A percentile compares a stretch with the other conserved stretches of the same genome.
These are phyloP conservation scores for Trifolium pratense DNA, from an alignment of 306 rosid species.

Conservation along the genomic window DNA sequence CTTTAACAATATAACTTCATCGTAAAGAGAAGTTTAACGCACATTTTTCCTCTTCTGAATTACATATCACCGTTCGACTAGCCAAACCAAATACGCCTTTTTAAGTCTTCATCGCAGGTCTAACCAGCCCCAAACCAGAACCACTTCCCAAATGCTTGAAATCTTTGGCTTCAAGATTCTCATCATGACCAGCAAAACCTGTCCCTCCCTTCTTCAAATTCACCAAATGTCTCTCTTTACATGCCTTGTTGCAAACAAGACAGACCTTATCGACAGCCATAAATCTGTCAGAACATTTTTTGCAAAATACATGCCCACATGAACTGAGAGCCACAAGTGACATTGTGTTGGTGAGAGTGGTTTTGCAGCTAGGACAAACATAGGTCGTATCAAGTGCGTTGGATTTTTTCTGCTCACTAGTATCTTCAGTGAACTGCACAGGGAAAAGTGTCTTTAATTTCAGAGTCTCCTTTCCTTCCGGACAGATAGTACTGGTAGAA, in stretches of 20 bases:
- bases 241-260: conserved; percentile 83
- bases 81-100: conserved; percentile 18
- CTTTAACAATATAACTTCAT: conserved; percentile 25
- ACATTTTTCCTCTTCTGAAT: conserved; percentile 22
- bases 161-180: conserved; percentile 88
- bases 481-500: conserved; percentile 72
- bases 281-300: conserved; percentile 91
- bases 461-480: conserved; percentile 88
- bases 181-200: conserved; percentile 85
- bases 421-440: conserved; percentile 79
- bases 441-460: conserved; percentile 88
- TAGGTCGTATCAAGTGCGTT: conserved; percentile 64
- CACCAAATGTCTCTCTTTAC: conserved; percentile 83
- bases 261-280: conserved; percentile 90
- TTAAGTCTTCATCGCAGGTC: conserved; percentile 88
- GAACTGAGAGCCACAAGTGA: conserved; percentile 89
- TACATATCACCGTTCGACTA: conserved; percentile 6
- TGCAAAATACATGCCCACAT: conserved; percentile 93
- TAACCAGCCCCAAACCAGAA: conserved; percentile 86
- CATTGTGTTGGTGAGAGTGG: conserved; percentile 77
- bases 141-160: conserved; percentile 99
- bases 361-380: conserved; percentile 95
- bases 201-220: conserved; percentile 89
- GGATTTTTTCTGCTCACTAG: conserved; percentile 63
- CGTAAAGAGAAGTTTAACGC: conserved; percentile 18